Evolutionary conservation across 139 green algal species (phyloP).

Genomic region (Micractinium conductrix): DNA sequence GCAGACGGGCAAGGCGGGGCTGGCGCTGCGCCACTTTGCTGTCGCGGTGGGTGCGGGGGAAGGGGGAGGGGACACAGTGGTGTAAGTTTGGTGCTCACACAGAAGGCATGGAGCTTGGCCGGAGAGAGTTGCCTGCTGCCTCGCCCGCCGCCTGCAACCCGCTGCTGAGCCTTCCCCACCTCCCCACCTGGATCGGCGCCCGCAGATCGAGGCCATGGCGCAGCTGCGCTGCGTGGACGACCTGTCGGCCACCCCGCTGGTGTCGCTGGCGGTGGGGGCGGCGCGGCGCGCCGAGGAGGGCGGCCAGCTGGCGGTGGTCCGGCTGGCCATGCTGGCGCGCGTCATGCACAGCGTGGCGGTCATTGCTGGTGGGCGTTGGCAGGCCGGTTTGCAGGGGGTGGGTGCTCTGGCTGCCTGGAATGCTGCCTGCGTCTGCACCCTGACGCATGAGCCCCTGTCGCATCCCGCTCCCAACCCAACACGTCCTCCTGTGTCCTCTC

Average conservation of each 20-base stretch:
- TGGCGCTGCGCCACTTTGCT: slow-evolving; percentile 1
- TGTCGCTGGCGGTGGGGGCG: background rate
- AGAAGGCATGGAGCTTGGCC: background rate
- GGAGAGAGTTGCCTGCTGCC: background rate
- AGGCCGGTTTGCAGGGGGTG: background rate
- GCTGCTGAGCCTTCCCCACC: background rate
- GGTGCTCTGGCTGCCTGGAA: background rate
- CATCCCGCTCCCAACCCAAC: background rate
- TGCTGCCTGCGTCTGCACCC: background rate
- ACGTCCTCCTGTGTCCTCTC: background rate
- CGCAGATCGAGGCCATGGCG: background rate
- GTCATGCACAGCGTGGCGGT: background rate
- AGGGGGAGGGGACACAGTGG: background rate
- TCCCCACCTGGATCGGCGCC: no score
- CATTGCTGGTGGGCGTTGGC: background rate
- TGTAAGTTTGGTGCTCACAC: background rate
- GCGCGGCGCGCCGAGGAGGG: background rate
- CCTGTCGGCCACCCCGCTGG: background rate
- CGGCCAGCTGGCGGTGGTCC: background rate
- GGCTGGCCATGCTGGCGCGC: background rate
- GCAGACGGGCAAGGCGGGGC: background rate
- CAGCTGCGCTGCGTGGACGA: slow-evolving; percentile 6
- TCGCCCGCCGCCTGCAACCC: background rate
- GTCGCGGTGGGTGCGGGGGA: background rate
- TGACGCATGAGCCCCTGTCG: background rate